Evolutionary conservation across 2,329 filamentous ascomycete species (phyloP).

Genomic region (Pseudogymnoascus sp.): DNA sequence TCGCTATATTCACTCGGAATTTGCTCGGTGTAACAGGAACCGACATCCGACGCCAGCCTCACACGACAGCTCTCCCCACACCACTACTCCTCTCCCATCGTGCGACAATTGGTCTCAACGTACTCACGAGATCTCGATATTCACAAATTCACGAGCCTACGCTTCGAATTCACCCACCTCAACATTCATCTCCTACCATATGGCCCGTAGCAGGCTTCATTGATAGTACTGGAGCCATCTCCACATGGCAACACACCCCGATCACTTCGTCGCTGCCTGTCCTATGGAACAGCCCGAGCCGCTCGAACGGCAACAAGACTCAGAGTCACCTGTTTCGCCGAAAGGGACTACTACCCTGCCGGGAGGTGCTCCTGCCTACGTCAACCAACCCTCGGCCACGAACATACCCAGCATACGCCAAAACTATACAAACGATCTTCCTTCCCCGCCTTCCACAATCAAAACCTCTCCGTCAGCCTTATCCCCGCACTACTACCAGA

Average conservation of each 20-base stretch:
- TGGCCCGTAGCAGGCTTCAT: neutral
- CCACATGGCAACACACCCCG: neutral
- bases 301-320: neutral
- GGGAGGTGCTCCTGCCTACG: neutral
- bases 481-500: constrained; percentile 6
- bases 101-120: neutral
- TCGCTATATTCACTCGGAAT: neutral
- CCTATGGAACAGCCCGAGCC: neutral
- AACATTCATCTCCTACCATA: neutral
- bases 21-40: neutral
- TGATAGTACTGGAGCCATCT: neutral
- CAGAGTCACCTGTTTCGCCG: constrained; percentile 5
- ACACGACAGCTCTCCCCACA: neutral
- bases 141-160: neutral
- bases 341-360: neutral
- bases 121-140: constrained; percentile 2
- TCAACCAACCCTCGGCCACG: neutral
- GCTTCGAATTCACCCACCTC: neutral
- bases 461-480: neutral
- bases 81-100: neutral
- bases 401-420: neutral
- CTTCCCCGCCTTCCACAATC: constrained; percentile 6
- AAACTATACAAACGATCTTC: constrained; percentile 3
- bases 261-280: neutral
- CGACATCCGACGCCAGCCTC: neutral